Percentiles rank a stretch among this genome's conserved stretches.
Evolutionary conservation across 225 moss, liverwort and hornwort species (phyloP).

Genomic region (Bryum argenteum): DNA sequence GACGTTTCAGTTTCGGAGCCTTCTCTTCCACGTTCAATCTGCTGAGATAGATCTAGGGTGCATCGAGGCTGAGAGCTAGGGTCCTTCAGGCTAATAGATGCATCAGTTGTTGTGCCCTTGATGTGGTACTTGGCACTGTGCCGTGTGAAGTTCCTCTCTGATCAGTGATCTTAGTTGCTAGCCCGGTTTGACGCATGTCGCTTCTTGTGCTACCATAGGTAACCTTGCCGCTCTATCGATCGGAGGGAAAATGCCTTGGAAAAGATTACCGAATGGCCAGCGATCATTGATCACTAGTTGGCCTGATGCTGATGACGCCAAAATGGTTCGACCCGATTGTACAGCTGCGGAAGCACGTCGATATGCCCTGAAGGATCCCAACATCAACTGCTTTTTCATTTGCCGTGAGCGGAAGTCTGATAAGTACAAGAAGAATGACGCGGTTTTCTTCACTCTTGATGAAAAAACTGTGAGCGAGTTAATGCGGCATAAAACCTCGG

Average conservation of each 20-base stretch:
- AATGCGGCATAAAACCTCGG: not conserved
- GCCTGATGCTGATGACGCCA: not conserved
- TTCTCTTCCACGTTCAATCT: too few relatives aligned
- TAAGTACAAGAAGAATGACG: not conserved
- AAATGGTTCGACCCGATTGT: not conserved
- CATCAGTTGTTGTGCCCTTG: too few relatives aligned
- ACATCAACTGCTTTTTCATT: not conserved
- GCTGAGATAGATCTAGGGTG: too few relatives aligned
- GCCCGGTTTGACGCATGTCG: not conserved
- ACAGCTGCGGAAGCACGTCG: not conserved
- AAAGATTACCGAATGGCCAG: not conserved
- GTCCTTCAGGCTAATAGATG: too few relatives aligned
- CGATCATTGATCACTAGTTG: not conserved
- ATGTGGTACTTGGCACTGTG: too few relatives aligned
- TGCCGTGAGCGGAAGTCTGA: not conserved
- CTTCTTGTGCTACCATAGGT: not conserved
- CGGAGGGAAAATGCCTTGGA: not conserved
- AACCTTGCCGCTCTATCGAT: not conserved
- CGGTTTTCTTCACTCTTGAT: not conserved
- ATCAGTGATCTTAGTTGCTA: too few relatives aligned
- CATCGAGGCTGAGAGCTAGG: too few relatives aligned
- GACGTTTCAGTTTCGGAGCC: too few relatives aligned
- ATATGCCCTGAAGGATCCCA: not conserved
- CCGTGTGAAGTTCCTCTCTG: too few relatives aligned
- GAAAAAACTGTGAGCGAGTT: not conserved